Percentiles rank a stretch among this genome's conserved stretches.
Evolutionary conservation across 257 asterid species (phyloP).

Genomic region (Forsythia viridissima): DNA sequence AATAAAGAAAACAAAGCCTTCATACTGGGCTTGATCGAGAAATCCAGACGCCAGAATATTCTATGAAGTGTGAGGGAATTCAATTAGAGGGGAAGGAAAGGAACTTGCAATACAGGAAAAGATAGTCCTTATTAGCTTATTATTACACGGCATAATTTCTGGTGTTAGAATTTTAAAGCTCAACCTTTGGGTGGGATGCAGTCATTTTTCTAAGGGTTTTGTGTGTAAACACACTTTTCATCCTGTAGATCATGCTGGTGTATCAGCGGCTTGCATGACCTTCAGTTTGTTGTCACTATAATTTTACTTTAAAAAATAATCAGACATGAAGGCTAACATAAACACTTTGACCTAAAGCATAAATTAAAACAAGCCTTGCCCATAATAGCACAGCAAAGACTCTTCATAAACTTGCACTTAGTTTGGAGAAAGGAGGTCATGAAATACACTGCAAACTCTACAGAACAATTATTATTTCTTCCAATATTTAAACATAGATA

Average conservation of each 20-base stretch:
- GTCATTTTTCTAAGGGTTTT: neutral
- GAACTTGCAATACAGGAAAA: neutral
- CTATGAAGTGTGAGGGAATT: neutral
- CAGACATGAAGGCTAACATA: neutral
- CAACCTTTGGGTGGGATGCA: neutral
- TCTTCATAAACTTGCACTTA: neutral
- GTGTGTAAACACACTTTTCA: neutral
- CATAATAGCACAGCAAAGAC: neutral
- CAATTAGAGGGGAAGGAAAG: neutral
- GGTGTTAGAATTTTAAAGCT: neutral
- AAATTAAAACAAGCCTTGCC: neutral
- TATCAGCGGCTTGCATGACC: neutral
- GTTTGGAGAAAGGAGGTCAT: neutral
- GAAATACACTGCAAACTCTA: neutral
- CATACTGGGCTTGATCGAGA: neutral
- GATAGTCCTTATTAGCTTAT: neutral
- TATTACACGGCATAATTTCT: neutral
- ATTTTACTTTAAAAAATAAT: neutral
- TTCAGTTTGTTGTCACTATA: neutral
- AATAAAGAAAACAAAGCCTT: neutral
- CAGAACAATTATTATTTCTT: neutral
- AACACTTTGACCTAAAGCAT: neutral
- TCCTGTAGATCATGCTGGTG: neutral
- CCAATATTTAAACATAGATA: neutral
- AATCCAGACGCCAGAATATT: neutral